Base-by-base conservation (phyloP, 805 yeast species). In the Saturnispora bothae region DNA sequence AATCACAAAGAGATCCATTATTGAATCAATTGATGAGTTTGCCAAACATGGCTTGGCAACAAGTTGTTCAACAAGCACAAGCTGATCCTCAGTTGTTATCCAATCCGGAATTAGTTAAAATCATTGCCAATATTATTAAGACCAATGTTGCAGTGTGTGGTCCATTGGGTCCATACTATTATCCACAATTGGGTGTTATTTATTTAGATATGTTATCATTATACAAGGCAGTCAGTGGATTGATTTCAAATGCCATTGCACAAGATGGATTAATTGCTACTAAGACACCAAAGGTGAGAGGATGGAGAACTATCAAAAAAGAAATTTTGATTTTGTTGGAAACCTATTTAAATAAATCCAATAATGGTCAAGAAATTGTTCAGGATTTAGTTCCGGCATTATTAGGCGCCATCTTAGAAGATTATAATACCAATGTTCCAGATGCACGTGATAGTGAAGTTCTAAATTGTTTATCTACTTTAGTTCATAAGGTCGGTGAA, bases 371-470 rank as follows among this genome's bases (percentile, higher is more conserved):
- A 42, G 89, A 84, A 49, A 78, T 89, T 37, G 95, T 83, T 18
- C 69, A 77, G 35, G 85, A 81, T 46, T 69, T 92, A 47, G 78
- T 86, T 4, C 83, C 83, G 45, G 94, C 94, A 22, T 65, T 92
- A 53, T 73, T 92, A 45, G 70, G 70, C 32, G 84, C 96, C 0
- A 88, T 85, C 13, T 70, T 92, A 46, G 94, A 82, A 44, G 99
- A 92, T 59, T 92, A 92, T 63, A 76, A 74, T 52, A 65, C 76
- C 14, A 83, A 83, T 53, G 95, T 86, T 25, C 94, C 97, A 4
- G 95, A 86, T 64, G 96, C 96, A 8, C 78, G 97, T 56, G 98
- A 92, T 63, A 95, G 96, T 6, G 98, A 92, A 63, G 98, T 92
- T 4, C 70, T 92, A 59, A 84, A 83, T 61, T 88, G 97, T 70